These are phyloP conservation scores for Phytophthora pinifolia DNA, from an alignment of 352 stramenopile species.

Conservation along the genomic window DNA sequence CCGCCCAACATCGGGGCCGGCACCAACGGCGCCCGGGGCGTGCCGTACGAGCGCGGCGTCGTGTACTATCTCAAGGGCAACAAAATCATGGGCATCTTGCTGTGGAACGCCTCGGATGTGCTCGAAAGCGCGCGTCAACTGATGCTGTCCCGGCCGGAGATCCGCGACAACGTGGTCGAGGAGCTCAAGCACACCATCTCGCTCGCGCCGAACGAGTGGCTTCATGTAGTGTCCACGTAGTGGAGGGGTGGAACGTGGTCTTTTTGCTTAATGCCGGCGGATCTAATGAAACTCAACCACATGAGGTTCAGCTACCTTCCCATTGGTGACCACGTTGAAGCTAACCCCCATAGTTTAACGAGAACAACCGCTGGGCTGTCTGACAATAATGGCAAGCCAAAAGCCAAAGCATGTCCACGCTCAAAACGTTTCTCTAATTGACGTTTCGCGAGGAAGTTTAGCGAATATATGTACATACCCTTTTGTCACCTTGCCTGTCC, in stretches of 20 bases:
- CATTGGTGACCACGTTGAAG: too few species aligned
- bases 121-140: conserved; percentile 85
- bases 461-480: conserved; percentile 41
- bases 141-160: conserved; percentile 68
- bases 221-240: conserved; percentile 66
- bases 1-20: conserved; percentile 21
- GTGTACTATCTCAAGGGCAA: conserved; percentile 92
- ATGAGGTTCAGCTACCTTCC: too few species aligned
- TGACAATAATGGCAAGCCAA: too few species aligned
- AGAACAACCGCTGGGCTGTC: too few species aligned
- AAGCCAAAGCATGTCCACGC: conserved; percentile 12
- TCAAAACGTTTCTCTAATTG: conserved; percentile 31
- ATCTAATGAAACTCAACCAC: too few species aligned
- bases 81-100: conserved; percentile 89
- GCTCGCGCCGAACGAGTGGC: conserved; percentile 87
- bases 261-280: conserved; percentile 7
- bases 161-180: conserved; percentile 71
- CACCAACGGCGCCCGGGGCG: conserved; percentile 8
- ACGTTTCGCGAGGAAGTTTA: conserved; percentile 26
- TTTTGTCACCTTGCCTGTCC: conserved; percentile 26
- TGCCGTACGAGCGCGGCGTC: conserved; percentile 74
- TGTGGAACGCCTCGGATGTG: conserved; percentile 90
- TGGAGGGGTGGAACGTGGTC: conserved; percentile 2
- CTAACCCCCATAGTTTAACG: too few species aligned
- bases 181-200: conserved; percentile 84